Percentiles rank a stretch among this genome's conserved stretches.
Conservation (phyloP, 768 basidiomycete genomes). For the Suillus americanus region DNA sequence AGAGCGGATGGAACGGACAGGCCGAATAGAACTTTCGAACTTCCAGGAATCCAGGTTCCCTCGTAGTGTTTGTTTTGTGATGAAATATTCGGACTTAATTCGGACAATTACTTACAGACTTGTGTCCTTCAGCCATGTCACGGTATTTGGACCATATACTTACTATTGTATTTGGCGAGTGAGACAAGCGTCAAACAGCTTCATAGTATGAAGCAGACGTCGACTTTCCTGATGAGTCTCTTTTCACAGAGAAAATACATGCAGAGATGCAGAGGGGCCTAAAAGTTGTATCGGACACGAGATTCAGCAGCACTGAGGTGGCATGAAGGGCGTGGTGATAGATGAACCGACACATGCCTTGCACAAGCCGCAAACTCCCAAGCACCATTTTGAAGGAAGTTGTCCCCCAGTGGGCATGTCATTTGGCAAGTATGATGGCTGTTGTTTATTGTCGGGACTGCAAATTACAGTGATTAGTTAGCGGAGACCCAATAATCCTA, state of each 20-base stretch:
- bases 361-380: not conserved
- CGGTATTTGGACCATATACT: not conserved
- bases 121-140: not conserved
- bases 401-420: not conserved
- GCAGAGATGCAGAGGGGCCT: not conserved
- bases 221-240: not conserved
- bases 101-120: not conserved
- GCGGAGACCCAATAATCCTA: conserved; percentile 33
- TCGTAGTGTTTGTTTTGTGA: not conserved
- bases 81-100: not conserved
- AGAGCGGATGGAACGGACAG: no score
- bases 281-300: not conserved
- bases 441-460: conserved; percentile 2
- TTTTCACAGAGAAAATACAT: not conserved
- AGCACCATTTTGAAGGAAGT: not conserved
- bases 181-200: not conserved
- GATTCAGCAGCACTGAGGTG: not conserved
- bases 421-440: not conserved
- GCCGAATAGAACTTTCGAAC: no score
- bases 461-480: conserved; percentile 21
- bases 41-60: no score
- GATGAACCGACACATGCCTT: not conserved
- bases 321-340: not conserved
- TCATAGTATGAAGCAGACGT: not conserved
- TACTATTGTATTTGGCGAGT: not conserved